These are phyloP conservation scores for Acer yangbiense DNA, from an alignment of 345 rosid species.

Conservation along the genomic window DNA sequence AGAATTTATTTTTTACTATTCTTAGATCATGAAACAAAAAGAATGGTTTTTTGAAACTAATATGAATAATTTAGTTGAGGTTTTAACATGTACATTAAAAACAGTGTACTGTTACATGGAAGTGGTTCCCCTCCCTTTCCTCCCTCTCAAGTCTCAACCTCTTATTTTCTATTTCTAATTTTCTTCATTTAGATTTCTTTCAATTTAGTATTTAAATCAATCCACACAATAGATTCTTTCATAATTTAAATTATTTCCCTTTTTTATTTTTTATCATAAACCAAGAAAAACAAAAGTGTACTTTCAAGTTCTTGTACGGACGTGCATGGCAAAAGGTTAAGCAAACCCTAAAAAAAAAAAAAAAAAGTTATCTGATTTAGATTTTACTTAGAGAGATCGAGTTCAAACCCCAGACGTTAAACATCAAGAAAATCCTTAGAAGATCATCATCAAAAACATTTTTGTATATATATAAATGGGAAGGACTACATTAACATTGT, in stretches of 20 bases:
- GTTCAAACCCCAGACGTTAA: too few species aligned
- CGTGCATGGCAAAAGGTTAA: background rate
- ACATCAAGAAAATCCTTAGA: too few species aligned
- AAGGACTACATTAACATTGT: background rate
- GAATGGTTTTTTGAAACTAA: too few species aligned
- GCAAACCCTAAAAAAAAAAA: background rate
- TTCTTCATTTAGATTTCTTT: slow-evolving; percentile 14
- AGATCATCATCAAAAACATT: too few species aligned
- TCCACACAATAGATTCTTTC: background rate
- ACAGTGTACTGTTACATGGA: slow-evolving; percentile 1
- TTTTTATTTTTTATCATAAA: too few species aligned
- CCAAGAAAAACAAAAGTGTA: background rate
- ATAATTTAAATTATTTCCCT: background rate
- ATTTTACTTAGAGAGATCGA: too few species aligned
- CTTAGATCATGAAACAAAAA: background rate
- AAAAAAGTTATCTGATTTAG: too few species aligned
- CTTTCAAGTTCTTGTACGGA: too few species aligned
- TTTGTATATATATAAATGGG: background rate
- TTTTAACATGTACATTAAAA: background rate
- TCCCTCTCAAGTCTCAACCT: slow-evolving; percentile 22
- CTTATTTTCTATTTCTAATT: slow-evolving; percentile 7
- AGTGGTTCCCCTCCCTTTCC: slow-evolving; percentile 31
- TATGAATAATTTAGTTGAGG: background rate
- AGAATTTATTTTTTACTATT: too few species aligned
- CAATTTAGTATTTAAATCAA: slow-evolving; percentile 9